phyloP scores from a whole-genome alignment of 2,329 filamentous ascomycete species.

The Xylariaceae sp. region DNA sequence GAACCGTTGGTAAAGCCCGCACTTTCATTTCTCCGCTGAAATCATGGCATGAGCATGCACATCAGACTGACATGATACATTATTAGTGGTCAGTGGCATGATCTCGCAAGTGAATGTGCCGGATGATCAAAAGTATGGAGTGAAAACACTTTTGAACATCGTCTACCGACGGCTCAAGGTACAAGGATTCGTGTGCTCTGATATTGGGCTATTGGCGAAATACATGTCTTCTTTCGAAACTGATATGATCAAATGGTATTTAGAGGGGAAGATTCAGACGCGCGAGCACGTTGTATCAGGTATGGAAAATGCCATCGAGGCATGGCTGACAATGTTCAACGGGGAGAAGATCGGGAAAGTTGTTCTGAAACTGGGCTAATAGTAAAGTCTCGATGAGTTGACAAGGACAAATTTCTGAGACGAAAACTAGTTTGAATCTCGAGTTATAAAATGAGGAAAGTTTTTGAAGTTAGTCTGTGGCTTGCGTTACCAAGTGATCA shows the following conservation, averaged over 20 bases:
- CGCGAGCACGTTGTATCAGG: background rate
- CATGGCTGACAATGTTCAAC: background rate
- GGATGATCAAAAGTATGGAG: background rate
- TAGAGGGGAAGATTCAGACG: slow-evolving; percentile 1
- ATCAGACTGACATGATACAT: too few species aligned
- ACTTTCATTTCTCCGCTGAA: background rate
- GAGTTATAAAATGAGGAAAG: too few species aligned
- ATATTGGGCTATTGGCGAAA: background rate
- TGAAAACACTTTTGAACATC: background rate
- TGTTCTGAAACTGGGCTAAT: background rate
- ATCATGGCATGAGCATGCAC: too few species aligned
- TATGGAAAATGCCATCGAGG: background rate
- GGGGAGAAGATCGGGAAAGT: slow-evolving; percentile 4
- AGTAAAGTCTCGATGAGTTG: too few species aligned
- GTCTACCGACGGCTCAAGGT: background rate
- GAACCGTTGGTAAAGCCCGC: slow-evolving; percentile 8
- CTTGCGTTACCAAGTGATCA: too few species aligned
- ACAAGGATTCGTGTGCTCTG: background rate
- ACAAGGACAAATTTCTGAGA: too few species aligned
- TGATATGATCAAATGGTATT: background rate
- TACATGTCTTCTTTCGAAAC: background rate
- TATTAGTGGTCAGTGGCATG: background rate
- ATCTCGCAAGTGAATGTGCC: background rate
- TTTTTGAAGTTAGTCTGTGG: too few species aligned
- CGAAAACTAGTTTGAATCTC: too few species aligned